A percentile compares a stretch with the other conserved stretches of the same genome.
Conservation (phyloP, 2,329 filamentous ascomycete species). For the Phyllosticta citribraziliensis region DNA sequence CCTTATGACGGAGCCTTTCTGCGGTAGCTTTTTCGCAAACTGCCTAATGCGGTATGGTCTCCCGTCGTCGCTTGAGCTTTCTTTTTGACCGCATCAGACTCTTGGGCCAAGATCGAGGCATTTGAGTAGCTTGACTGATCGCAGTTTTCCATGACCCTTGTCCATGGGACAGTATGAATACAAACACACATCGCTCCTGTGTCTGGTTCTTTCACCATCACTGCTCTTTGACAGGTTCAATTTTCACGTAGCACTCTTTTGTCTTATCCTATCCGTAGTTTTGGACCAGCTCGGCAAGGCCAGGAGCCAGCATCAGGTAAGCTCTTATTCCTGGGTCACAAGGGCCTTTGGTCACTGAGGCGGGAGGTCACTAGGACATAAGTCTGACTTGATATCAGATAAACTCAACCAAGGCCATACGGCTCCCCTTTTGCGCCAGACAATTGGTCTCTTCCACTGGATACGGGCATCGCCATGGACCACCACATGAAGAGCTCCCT, state of each 20-base stretch:
- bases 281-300: background rate
- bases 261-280: background rate
- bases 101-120: background rate
- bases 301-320: background rate
- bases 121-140: conserved; percentile 2
- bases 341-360: too few species aligned
- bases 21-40: background rate
- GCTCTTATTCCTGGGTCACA: background rate
- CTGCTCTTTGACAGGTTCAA: background rate
- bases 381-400: background rate
- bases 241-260: background rate
- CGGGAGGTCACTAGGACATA: background rate
- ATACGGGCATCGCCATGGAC: background rate
- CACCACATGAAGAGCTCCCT: background rate
- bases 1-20: background rate
- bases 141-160: background rate
- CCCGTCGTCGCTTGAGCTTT: background rate
- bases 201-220: background rate
- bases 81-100: background rate
- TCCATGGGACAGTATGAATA: background rate
- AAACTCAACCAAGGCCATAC: background rate
- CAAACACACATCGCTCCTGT: background rate
- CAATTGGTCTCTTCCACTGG: background rate
- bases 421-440: background rate
- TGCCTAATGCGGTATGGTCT: background rate